These are phyloP conservation scores for Penicillium dipodomyicola DNA, from an alignment of 495 filamentous ascomycete species.

Conservation along the genomic window DNA sequence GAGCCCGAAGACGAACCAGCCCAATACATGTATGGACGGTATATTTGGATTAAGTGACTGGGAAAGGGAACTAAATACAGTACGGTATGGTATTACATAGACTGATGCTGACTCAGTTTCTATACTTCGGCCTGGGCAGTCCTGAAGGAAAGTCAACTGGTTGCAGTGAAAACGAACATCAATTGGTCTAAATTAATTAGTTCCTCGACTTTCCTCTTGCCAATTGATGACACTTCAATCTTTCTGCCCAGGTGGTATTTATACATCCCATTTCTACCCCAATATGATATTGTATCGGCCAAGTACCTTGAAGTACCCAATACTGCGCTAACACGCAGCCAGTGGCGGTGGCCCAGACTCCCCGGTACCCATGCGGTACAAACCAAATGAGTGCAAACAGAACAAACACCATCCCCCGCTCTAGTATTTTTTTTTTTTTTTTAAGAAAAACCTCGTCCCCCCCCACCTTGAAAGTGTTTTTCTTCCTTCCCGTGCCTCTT, in stretches of 20 bases:
- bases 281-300: background rate
- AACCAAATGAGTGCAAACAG: slow-evolving; percentile 19
- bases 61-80: background rate
- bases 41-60: background rate
- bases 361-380: slow-evolving; percentile 16
- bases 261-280: background rate
- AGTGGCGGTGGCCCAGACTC: slow-evolving; percentile 10
- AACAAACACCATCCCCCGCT: slow-evolving; percentile 19
- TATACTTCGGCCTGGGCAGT: background rate
- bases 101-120: slow-evolving; percentile 7
- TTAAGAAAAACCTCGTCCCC: slow-evolving; percentile 40
- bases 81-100: slow-evolving; percentile 1
- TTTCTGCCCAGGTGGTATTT: background rate
- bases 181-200: background rate
- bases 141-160: background rate
- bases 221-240: background rate
- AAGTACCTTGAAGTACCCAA: slow-evolving; percentile 1
- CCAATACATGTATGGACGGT: background rate
- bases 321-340: background rate
- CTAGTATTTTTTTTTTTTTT: slow-evolving; percentile 4
- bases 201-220: background rate
- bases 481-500: slow-evolving; percentile 31
- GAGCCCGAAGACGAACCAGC: slow-evolving; percentile 8
- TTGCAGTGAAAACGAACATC: background rate
- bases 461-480: slow-evolving; percentile 33